Base-by-base conservation (phyloP, 768 basidiomycete genomes). In the Vararia minispora region DNA sequence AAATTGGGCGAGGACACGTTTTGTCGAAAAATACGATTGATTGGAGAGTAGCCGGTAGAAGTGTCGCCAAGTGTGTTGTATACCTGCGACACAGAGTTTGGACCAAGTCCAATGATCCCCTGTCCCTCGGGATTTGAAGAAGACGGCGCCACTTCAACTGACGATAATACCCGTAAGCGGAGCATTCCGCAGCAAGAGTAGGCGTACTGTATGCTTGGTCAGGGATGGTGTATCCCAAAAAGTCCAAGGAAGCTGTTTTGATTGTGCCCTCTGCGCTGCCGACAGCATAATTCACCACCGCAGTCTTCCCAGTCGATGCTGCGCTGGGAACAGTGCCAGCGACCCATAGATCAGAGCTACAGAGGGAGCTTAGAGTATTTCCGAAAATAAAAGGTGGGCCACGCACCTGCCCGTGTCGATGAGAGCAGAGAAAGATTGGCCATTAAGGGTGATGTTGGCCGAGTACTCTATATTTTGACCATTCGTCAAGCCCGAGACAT, bases 261-360 rank as follows among this genome's bases (percentile, higher is more conserved):
- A 76, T 60, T 3, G 57, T 54, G 5, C 74, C 74, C 46, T 59
- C 40, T 3, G 72, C 70, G 2, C 54, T 53, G 23, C 74, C 75
- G 12, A 71, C 61, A 12, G 74, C 78, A 58, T 80, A 81, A 6
- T 55, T 49, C 14, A 79, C 65, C 12, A 50, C 50, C 14, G 63
- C 53, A 6, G 56, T 57, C 35, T 51, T 54, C 2, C 63, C 65
- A 26, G 69, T 64, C 18, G 56, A 46, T 13, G 46, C 59, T 24
- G 64, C 65, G 26, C 52, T 53, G 9, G 58, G 56, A 6, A 76
- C 65, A 36, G 41, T 41, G 22, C 65, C 63, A 8, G 69, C 65
- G 5, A 80, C 68, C 69, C 73, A 79, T 6, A 80, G 55, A 51
- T 83, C 80, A 12, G 79, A 78, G 43, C 79, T 82, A 35, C 8